Percentiles rank a stretch among this genome's conserved stretches.
These are phyloP conservation scores for Ramalina intermedia DNA, from an alignment of 495 filamentous ascomycete genomes.

Conservation along the genomic window DNA sequence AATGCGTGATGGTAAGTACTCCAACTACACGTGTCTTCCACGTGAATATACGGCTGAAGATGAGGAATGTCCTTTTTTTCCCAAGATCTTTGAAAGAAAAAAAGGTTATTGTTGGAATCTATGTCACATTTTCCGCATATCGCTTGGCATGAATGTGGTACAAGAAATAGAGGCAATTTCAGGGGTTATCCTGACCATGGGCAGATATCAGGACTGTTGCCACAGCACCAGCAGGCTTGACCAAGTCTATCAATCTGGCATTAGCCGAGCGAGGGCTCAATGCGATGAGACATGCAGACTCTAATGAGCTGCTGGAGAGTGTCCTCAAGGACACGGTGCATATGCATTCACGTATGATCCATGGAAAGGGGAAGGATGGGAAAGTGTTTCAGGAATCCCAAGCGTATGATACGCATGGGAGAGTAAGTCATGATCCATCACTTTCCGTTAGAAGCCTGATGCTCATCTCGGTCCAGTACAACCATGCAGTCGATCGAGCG, in stretches of 20 bases:
- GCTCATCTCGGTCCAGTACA: conserved; percentile 15
- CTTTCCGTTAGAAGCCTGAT: not conserved
- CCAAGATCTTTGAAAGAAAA: not conserved
- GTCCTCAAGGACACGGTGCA: conserved; percentile 69
- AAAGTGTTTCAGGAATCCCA: conserved; percentile 64
- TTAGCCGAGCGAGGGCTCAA: conserved; percentile 90
- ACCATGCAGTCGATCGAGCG: conserved; percentile 58
- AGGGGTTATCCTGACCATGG: not conserved
- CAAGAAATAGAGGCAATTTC: not conserved
- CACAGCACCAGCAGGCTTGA: conserved; percentile 85
- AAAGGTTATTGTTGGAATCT: not conserved
- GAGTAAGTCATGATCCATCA: conserved; percentile 35
- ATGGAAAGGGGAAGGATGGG: conserved; percentile 50
- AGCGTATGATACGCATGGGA: conserved; percentile 78
- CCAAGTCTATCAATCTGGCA: conserved; percentile 93
- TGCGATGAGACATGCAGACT: conserved; percentile 54
- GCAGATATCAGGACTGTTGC: conserved; percentile 72
- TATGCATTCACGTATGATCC: conserved; percentile 97
- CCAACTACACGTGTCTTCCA: not conserved
- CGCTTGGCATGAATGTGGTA: not conserved
- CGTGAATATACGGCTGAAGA: not conserved
- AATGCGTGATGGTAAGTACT: conserved; percentile 63
- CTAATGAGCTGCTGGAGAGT: conserved; percentile 50
- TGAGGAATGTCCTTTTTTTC: not conserved
- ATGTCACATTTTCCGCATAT: not conserved